phyloP scores from a whole-genome alignment of 257 asterid genomes.

The Eustoma russellianum region DNA sequence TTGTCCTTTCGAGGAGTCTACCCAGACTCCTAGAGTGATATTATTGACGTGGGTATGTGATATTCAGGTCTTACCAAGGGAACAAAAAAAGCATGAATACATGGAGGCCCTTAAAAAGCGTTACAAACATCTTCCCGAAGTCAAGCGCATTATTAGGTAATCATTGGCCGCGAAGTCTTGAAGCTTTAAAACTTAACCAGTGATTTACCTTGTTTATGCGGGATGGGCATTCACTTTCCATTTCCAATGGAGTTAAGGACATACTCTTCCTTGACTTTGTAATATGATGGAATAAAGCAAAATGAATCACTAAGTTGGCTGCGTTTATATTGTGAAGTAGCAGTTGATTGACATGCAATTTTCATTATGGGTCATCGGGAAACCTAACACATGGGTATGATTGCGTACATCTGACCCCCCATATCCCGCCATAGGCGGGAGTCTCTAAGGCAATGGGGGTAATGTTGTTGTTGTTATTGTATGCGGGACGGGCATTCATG shows the following conservation, averaged over 20 bases:
- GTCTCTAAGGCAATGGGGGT: too few relatives aligned
- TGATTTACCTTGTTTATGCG: background rate
- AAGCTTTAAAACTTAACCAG: background rate
- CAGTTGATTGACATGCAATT: too few relatives aligned
- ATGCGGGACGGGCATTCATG: background rate
- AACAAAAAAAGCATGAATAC: slow-evolving; percentile 75
- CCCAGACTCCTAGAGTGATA: background rate
- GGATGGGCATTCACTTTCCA: background rate
- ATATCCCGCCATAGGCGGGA: too few relatives aligned
- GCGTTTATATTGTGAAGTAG: too few relatives aligned
- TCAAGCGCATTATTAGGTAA: slow-evolving; percentile 89
- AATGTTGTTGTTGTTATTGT: background rate
- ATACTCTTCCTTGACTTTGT: too few relatives aligned
- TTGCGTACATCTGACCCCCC: too few relatives aligned
- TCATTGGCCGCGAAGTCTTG: background rate
- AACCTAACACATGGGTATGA: too few relatives aligned
- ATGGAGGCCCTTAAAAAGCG: slow-evolving; percentile 78
- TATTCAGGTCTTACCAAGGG: slow-evolving; percentile 83
- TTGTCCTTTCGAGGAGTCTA: too few relatives aligned
- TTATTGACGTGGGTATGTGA: slow-evolving; percentile 10
- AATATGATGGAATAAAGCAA: too few relatives aligned
- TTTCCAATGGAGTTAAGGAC: too few relatives aligned
- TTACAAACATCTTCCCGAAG: slow-evolving; percentile 84
- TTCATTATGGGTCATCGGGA: too few relatives aligned
- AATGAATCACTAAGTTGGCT: too few relatives aligned